Conservation (phyloP, 495 filamentous ascomycete genomes). For the Trichocladium uniseriatum region DNA sequence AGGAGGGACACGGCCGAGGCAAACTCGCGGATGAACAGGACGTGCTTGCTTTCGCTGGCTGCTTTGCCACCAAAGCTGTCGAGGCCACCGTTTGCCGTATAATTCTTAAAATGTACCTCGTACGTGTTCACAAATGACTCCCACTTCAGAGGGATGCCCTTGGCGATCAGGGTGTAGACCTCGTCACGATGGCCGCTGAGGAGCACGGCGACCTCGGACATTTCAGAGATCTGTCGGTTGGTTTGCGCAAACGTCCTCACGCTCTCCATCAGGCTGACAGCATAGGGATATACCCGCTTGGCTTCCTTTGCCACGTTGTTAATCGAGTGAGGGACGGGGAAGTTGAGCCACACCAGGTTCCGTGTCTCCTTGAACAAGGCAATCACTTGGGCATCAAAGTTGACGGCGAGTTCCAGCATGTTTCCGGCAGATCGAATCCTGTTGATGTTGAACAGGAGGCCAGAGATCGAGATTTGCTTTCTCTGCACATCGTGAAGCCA, state of each 20-base stretch:
- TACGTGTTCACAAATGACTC: slow-evolving; percentile 96
- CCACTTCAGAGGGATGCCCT: slow-evolving; percentile 85
- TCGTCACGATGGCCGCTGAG: slow-evolving; percentile 87
- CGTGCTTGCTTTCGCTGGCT: slow-evolving; percentile 80
- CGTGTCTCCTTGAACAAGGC: slow-evolving; percentile 98
- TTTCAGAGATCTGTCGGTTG: slow-evolving; percentile 64
- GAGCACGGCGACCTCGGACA: slow-evolving; percentile 77
- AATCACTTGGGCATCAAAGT: slow-evolving; percentile 95
- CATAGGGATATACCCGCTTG: slow-evolving; percentile 92
- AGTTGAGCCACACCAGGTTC: slow-evolving; percentile 88
- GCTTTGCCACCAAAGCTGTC: slow-evolving; percentile 48
- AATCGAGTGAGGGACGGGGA: slow-evolving; percentile 82
- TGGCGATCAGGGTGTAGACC: slow-evolving; percentile 66
- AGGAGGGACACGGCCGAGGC: slow-evolving; percentile 72
- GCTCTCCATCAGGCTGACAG: slow-evolving; percentile 96
- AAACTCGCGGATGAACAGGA: slow-evolving; percentile 92
- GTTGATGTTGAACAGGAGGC: slow-evolving; percentile 81
- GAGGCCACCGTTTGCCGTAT: slow-evolving; percentile 49
- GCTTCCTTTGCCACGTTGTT: slow-evolving; percentile 96
- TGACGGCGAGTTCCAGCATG: slow-evolving; percentile 75
- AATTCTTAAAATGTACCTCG: slow-evolving; percentile 69
- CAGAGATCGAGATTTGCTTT: slow-evolving; percentile 80
- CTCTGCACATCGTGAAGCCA: slow-evolving; percentile 86
- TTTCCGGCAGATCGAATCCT: slow-evolving; percentile 82
- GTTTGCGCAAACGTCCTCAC: slow-evolving; percentile 85